Evolutionary conservation across 805 yeast species (phyloP).

Genomic region (Debaryomyces tyrocola): DNA sequence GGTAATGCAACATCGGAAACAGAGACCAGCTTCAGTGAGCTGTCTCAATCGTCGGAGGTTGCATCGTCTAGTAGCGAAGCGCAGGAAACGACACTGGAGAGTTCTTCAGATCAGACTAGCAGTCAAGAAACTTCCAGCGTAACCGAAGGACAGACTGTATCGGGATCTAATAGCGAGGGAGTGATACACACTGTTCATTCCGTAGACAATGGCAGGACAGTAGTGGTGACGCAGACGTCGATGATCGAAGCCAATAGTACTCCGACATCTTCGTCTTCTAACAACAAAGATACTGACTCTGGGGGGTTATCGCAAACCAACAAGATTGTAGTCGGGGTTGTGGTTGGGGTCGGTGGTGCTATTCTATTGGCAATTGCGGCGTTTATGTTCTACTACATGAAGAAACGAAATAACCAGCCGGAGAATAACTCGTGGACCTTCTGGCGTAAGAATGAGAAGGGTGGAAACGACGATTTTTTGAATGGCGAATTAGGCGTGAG

Average conservation of each 20-base stretch:
- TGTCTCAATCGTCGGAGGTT: slow-evolving; percentile 3
- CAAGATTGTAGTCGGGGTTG: slow-evolving; percentile 47
- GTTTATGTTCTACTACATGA: slow-evolving; percentile 34
- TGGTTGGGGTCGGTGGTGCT: slow-evolving; percentile 48
- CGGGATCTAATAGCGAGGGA: background rate
- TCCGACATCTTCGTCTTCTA: slow-evolving; percentile 23
- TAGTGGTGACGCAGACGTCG: slow-evolving; percentile 41
- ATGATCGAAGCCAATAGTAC: slow-evolving; percentile 21
- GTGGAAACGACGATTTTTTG: slow-evolving; percentile 39
- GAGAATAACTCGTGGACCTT: slow-evolving; percentile 45
- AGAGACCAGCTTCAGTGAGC: slow-evolving; percentile 5
- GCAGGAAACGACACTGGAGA: too few relatives aligned
- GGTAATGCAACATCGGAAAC: too few relatives aligned
- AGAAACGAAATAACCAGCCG: slow-evolving; percentile 28
- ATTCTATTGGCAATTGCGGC: slow-evolving; percentile 35
- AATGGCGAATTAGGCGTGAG: slow-evolving; percentile 49
- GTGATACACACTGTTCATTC: slow-evolving; percentile 29
- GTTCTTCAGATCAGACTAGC: background rate
- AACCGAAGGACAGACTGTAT: background rate
- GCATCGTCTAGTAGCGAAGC: too few relatives aligned
- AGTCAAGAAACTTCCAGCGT: background rate
- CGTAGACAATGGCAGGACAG: slow-evolving; percentile 36
- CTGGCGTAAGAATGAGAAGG: slow-evolving; percentile 48
- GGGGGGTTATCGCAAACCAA: slow-evolving; percentile 43
- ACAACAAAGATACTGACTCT: slow-evolving; percentile 11